Base-by-base conservation (phyloP, 768 basidiomycete genomes). In the Trametes coccinea region DNA sequence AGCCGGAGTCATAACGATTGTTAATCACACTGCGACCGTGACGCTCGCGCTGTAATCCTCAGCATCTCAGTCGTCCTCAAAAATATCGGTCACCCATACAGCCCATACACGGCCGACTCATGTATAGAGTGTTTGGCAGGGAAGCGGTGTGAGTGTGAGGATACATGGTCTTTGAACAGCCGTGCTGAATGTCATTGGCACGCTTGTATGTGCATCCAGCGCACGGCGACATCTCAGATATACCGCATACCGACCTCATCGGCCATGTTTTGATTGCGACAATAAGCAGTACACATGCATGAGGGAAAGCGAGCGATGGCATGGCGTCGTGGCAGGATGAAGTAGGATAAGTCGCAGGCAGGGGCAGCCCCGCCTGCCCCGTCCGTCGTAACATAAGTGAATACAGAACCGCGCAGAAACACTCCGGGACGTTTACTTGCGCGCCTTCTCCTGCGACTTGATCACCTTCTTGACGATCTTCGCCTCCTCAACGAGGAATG, bases 381-480 rank as follows among this genome's bases (percentile, higher is more conserved):
- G 49, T 56, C 47, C 53, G 62, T 59, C 58, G 54, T 64, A 59
- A 46, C 45, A 60, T 53, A 60, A 46, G 43, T 60, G 59, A 57
- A 63, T 59, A 62, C 57, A 60, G 56, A 60, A 43, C 51, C 57
- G 47, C 49, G 49, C 49, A 60, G 40, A 48, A 27, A 50, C 48
- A 44, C 17, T 52, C 48, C 37, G 22, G 13, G 37, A 55, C 50
- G 53, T 59, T 59, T 69, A 72, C 69, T 72, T 72, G 67, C 71
- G 70, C 41, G 67, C 58, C 68, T 76, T 82, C 75, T 85, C 79
- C 78, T 92, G 93, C 73, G 90, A 89, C 83, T 97, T 97, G 84
- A 98, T 95, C 69, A 98, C 96, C 80, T 86, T 90, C 89, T 99
- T 99, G 74, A 99, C 97, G 71, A 99, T 98, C 84, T 98, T 98